Conservation (phyloP, 2,329 filamentous ascomycete genomes). For the Aspergillus japonicus region DNA sequence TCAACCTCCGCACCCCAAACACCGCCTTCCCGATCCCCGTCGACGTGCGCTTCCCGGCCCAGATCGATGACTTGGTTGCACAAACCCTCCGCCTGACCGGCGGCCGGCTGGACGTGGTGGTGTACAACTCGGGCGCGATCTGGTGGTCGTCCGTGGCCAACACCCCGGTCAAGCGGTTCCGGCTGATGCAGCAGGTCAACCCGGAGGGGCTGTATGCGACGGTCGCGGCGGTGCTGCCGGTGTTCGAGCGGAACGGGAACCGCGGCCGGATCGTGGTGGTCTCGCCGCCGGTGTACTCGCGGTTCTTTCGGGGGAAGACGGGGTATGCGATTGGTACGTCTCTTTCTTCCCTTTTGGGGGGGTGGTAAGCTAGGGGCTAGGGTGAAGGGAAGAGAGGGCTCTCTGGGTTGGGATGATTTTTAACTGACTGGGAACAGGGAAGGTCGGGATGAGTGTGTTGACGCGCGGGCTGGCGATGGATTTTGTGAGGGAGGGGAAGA, state of each 20-base stretch:
- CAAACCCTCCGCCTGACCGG: constrained; percentile 59
- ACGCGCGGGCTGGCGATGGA: constrained; percentile 83
- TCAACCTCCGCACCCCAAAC: constrained; percentile 60
- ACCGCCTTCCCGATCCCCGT: constrained; percentile 65
- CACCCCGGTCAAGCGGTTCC: constrained; percentile 73
- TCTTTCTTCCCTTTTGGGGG: not conserved
- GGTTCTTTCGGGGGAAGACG: constrained; percentile 83
- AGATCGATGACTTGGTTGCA: constrained; percentile 60
- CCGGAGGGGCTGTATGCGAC: constrained; percentile 72
- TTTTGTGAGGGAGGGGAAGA: constrained; percentile 64
- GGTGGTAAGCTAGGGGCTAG: too few relatives aligned
- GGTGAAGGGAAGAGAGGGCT: not conserved
- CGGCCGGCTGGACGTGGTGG: constrained; percentile 66
- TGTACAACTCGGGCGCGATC: constrained; percentile 84
- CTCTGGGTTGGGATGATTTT: not conserved
- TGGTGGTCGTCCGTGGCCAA: constrained; percentile 76
- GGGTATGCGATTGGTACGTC: constrained; percentile 66
- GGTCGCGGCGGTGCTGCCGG: constrained; percentile 67
- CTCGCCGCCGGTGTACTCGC: constrained; percentile 78
- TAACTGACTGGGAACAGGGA: constrained; percentile 47
- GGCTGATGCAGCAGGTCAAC: constrained; percentile 74
- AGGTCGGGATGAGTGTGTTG: constrained; percentile 78
- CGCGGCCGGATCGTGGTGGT: constrained; percentile 72
- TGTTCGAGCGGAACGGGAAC: constrained; percentile 56
- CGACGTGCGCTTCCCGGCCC: constrained; percentile 65